Evolutionary conservation across 1,284 basidiomycete species (phyloP), one percentile per base, ranked within the genome.

Genomic region (Irpex rosettiformis): DNA sequence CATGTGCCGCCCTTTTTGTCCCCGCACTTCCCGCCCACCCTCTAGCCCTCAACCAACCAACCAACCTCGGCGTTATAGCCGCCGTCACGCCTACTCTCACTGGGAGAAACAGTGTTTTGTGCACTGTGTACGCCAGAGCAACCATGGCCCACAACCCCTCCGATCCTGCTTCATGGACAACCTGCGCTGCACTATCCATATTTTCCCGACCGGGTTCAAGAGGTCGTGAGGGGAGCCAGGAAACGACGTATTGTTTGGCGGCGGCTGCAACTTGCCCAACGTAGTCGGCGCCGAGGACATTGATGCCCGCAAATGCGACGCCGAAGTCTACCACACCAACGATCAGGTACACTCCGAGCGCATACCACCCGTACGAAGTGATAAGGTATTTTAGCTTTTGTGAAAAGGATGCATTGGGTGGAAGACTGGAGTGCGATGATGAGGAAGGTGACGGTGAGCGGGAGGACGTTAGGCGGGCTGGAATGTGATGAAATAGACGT

Each of bases 81-180:
- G 93, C 94, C 0, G 96, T 98, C 61, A 96, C 73, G 0, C 93
- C 96, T 0, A 98, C 85, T 22, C 97, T 78, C 21, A 98, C 72
- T 4, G 97, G 96, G n/a, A 98, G 71, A 68, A 98, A 88, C 0
- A 94, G 71, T 0, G 94, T 97, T 77, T 99, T 99, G 82, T 99
- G 96, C 56, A 99, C 87, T 6, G 92, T 91, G 72, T 96, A 99
- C 5, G 97, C 96, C 60, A 99, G 77, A 0, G 94, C 85, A 43
- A 94, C 75, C 83, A 98, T 97, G 33, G 96, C 94, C 73, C 93
- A 96, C 6, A 98, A 74, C 27, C 90, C 83, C 67, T 91, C 89
- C 2, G 83, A 79, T 1, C 82, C 80, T n/a, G n/a, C n/a, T 27
- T 69, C 69, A 11, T 61, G 55, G 29, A 62, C 64, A 51, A 65